A percentile compares a stretch with the other conserved stretches of the same genome.
These are phyloP conservation scores for Colletotrichum camelliae DNA, from an alignment of 2,329 filamentous ascomycete species.

Conservation along the genomic window DNA sequence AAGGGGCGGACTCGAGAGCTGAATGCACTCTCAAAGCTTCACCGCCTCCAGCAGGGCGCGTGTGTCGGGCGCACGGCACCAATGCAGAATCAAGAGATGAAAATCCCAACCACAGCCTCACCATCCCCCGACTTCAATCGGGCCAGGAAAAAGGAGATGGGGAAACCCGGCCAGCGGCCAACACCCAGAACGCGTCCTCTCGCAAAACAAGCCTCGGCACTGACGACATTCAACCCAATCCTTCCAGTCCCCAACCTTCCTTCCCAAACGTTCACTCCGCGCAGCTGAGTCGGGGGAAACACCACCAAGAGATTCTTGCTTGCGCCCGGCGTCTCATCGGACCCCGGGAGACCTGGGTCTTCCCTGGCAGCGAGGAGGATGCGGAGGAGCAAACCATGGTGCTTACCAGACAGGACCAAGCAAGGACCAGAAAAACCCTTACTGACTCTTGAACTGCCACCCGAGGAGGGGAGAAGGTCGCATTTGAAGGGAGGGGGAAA, in stretches of 20 bases:
- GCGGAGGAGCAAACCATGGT: background rate
- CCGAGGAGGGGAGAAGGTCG: conserved; percentile 2
- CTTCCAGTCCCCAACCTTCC: background rate
- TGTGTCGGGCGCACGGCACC: background rate
- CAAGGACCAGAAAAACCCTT: background rate
- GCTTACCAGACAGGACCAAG: background rate
- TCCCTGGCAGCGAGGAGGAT: background rate
- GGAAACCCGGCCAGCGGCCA: background rate
- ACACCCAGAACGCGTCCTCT: background rate
- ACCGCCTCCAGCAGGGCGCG: background rate
- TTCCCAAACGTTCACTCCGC: background rate
- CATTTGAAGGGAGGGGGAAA: conserved; percentile 11
- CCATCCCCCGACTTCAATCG: background rate
- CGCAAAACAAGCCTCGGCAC: background rate
- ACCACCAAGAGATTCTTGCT: conserved; percentile 3
- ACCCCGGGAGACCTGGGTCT: conserved; percentile 9
- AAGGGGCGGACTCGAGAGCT: background rate
- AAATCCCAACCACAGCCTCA: background rate
- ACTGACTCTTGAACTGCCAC: conserved; percentile 1
- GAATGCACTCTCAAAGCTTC: conserved; percentile 3
- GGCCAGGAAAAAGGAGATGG: background rate
- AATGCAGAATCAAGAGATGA: background rate
- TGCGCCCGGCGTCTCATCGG: conserved; percentile 16
- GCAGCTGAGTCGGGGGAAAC: conserved; percentile 15
- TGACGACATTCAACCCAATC: background rate